Percentiles rank a stretch among this genome's conserved stretches.
phyloP scores from a whole-genome alignment of 257 asterid species.

The Pogostemon cablin region DNA sequence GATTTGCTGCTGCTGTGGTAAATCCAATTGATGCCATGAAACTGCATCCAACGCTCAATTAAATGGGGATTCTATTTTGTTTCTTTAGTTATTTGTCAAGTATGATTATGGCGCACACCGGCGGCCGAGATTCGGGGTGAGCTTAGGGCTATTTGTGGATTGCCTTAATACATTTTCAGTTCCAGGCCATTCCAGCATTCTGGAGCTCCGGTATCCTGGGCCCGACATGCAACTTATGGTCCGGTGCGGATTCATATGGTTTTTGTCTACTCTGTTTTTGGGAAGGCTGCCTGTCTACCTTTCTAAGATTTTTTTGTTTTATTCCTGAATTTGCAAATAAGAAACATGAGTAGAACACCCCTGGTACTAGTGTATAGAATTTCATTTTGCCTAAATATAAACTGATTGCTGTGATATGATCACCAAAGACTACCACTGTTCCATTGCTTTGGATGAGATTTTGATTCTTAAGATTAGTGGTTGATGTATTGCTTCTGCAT shows the following conservation, averaged over 20 bases:
- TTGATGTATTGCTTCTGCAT: conserved; percentile 10
- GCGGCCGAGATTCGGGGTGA: conserved; percentile 89
- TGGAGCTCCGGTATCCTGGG: conserved; percentile 89
- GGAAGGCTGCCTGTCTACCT: background rate
- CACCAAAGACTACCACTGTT: background rate
- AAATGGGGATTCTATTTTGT: background rate
- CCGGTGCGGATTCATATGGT: conserved; percentile 43
- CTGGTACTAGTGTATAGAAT: background rate
- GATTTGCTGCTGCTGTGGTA: too few species aligned
- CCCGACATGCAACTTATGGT: conserved; percentile 96
- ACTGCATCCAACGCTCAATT: conserved; percentile 4
- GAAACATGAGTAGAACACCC: background rate
- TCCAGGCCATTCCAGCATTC: conserved; percentile 66
- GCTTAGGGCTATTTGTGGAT: conserved; percentile 89
- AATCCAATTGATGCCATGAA: too few species aligned
- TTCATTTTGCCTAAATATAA: conserved; percentile 14
- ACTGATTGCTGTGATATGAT: conserved; percentile 4
- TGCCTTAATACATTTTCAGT: conserved; percentile 81
- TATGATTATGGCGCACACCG: conserved; percentile 78
- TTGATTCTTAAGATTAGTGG: conserved; percentile 14
- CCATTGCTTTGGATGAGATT: conserved; percentile 1
- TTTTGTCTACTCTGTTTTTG: background rate
- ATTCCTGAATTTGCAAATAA: background rate
- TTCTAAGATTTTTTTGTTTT: background rate
- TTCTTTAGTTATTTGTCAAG: conserved; percentile 64